Conservation (phyloP, 805 yeast genomes). For the Pichia cabralensis region DNA sequence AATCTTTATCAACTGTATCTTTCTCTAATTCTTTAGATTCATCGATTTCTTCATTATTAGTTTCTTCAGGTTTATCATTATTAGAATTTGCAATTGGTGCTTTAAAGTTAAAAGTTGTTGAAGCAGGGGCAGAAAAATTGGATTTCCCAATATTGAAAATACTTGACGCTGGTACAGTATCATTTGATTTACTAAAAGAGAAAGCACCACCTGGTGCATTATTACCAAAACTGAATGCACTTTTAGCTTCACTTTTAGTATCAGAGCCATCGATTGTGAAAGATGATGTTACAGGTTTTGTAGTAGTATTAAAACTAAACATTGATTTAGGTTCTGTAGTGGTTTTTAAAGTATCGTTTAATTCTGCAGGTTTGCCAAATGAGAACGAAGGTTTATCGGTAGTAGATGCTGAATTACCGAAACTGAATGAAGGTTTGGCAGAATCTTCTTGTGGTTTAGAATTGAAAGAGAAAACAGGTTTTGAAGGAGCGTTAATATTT, state of each 20-base stretch:
- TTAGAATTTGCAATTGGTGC: background rate
- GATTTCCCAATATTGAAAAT: constrained; percentile 2
- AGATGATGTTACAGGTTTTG: too few relatives aligned
- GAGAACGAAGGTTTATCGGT: too few relatives aligned
- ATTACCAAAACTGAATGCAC: too few relatives aligned
- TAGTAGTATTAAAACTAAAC: too few relatives aligned
- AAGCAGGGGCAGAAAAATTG: constrained; percentile 1
- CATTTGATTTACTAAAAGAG: background rate
- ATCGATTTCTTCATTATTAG: constrained; percentile 7
- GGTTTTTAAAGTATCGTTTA: too few relatives aligned
- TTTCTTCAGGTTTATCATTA: too few relatives aligned
- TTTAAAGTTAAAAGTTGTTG: constrained; percentile 3
- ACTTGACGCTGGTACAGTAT: constrained; percentile 1
- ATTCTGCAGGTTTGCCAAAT: too few relatives aligned
- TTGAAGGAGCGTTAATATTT: too few relatives aligned
- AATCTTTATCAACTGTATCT: constrained; percentile 40
- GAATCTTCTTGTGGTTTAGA: background rate
- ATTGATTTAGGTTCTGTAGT: too few relatives aligned
- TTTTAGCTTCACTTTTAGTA: too few relatives aligned
- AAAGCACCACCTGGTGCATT: too few relatives aligned
- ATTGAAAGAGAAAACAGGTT: background rate
- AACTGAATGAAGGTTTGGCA: background rate
- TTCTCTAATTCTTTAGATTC: constrained; percentile 30
- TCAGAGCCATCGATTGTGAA: too few relatives aligned
- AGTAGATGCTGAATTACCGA: background rate